phyloP scores from a whole-genome alignment of 1,284 basidiomycete genomes.

The Spongiforma sp. region DNA sequence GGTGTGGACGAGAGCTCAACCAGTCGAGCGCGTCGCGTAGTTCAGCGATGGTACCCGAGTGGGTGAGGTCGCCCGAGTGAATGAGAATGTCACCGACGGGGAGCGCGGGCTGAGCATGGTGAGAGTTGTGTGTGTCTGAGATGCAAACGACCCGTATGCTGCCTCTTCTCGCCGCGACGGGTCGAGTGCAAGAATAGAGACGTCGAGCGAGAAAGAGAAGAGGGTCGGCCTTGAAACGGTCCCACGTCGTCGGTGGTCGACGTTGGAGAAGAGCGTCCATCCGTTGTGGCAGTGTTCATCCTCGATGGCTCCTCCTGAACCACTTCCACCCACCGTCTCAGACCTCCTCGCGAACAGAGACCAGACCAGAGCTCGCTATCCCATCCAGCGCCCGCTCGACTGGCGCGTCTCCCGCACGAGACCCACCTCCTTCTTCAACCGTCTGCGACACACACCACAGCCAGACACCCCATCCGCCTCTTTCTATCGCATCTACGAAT shows the following conservation, averaged over 20 bases:
- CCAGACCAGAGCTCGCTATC: slow-evolving; percentile 6
- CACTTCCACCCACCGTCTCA: slow-evolving; percentile 16
- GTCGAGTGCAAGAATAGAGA: slow-evolving; percentile 5
- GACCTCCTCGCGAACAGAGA: slow-evolving; percentile 12
- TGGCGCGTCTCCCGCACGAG: slow-evolving; percentile 14
- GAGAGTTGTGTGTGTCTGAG: slow-evolving; percentile 12
- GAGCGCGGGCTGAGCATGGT: slow-evolving; percentile 10
- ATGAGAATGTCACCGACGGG: slow-evolving; percentile 12
- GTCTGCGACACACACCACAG: neutral
- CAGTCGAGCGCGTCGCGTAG: slow-evolving; percentile 13
- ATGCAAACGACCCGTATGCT: slow-evolving; percentile 12
- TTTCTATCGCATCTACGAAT: slow-evolving; percentile 36
- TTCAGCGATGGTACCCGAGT: slow-evolving; percentile 8
- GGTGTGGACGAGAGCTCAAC: slow-evolving; percentile 12
- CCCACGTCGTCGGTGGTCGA: slow-evolving; percentile 14
- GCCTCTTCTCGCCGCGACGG: neutral
- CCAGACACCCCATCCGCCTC: slow-evolving; percentile 15
- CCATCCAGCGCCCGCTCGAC: slow-evolving; percentile 10
- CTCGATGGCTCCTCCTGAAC: slow-evolving; percentile 10
- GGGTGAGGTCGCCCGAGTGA: slow-evolving; percentile 11
- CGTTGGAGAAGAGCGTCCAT: slow-evolving; percentile 8
- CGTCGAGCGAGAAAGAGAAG: slow-evolving; percentile 13
- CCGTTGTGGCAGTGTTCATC: too few species aligned
- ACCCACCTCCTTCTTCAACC: neutral
- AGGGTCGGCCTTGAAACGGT: slow-evolving; percentile 9